These are phyloP conservation scores for Parafenestella ontariensis DNA, from an alignment of 2,329 filamentous ascomycete genomes.

Conservation along the genomic window DNA sequence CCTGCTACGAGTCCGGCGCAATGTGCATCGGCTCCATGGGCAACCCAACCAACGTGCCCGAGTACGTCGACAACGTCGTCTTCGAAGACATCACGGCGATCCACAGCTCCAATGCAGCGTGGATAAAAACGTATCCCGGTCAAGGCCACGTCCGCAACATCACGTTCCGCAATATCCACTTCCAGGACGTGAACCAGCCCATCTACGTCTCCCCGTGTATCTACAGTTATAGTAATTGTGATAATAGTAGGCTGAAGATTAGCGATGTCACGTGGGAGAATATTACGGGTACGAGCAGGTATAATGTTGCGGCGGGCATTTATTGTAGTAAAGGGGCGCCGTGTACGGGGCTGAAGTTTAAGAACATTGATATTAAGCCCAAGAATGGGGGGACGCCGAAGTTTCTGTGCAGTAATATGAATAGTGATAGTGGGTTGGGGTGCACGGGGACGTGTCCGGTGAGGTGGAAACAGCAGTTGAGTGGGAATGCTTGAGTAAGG, in stretches of 20 bases:
- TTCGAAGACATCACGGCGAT: slow-evolving; percentile 46
- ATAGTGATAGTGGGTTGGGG: slow-evolving; percentile 31
- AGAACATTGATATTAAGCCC: slow-evolving; percentile 55
- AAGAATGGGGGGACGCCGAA: slow-evolving; percentile 31
- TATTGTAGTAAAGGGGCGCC: slow-evolving; percentile 49
- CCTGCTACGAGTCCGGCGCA: slow-evolving; percentile 66
- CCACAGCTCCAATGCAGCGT: slow-evolving; percentile 35
- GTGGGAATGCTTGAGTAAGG: slow-evolving; percentile 24
- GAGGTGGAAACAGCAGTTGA: slow-evolving; percentile 34
- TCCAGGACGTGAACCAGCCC: slow-evolving; percentile 54
- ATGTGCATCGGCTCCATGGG: slow-evolving; percentile 66
- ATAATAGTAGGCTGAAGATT: slow-evolving; percentile 45
- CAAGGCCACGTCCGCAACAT: slow-evolving; percentile 54
- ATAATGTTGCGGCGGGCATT: slow-evolving; percentile 58
- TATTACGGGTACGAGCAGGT: slow-evolving; percentile 58
- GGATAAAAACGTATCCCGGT: slow-evolving; percentile 46
- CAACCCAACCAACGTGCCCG: slow-evolving; percentile 62
- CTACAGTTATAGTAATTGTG: slow-evolving; percentile 45
- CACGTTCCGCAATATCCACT: slow-evolving; percentile 52
- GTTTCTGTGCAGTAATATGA: slow-evolving; percentile 35
- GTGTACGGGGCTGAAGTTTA: slow-evolving; percentile 56
- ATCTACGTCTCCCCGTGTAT: slow-evolving; percentile 59
- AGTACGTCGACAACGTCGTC: slow-evolving; percentile 60
- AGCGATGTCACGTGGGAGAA: slow-evolving; percentile 59
- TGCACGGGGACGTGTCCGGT: slow-evolving; percentile 36